Conservation (phyloP, 306 rosid species). For the Alnus glutinosa region DNA sequence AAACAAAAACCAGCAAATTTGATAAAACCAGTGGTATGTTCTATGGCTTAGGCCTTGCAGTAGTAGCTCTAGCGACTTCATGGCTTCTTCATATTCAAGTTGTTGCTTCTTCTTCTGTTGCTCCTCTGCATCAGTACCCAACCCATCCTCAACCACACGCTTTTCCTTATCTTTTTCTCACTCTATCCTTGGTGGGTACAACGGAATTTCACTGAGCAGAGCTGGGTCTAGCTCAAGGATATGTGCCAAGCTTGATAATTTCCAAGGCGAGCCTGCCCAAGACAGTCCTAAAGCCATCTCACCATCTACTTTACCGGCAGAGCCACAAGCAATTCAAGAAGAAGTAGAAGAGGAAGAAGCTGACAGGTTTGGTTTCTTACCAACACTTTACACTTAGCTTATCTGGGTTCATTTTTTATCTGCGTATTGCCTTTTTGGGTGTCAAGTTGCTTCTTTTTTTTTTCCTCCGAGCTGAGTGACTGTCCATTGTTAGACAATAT, state of each 20-base stretch:
- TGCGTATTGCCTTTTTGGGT: conserved; percentile 6
- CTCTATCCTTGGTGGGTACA: conserved; percentile 35
- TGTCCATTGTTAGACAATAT: background rate
- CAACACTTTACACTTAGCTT: background rate
- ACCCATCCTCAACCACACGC: conserved; percentile 52
- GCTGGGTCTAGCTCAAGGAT: conserved; percentile 42
- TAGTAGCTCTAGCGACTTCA: conserved; percentile 20
- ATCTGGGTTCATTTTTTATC: conserved; percentile 1
- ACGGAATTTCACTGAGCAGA: conserved; percentile 33
- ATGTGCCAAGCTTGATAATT: conserved; percentile 81
- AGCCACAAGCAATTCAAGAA: conserved; percentile 8
- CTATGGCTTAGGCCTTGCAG: conserved; percentile 30
- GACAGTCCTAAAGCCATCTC: conserved; percentile 34
- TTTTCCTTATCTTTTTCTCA: conserved; percentile 44
- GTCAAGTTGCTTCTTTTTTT: background rate
- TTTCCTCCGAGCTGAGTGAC: background rate
- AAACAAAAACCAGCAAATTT: background rate
- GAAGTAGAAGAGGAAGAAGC: conserved; percentile 49
- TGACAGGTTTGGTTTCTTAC: conserved; percentile 60
- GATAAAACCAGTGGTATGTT: background rate
- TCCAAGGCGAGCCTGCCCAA: conserved; percentile 52
- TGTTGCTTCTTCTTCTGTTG: conserved; percentile 33
- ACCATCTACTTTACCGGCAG: conserved; percentile 32
- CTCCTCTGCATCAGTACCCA: conserved; percentile 34
- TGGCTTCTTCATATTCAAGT: conserved; percentile 64